Conservation (phyloP, 306 rosid species). For the Corylus heterophylla region DNA sequence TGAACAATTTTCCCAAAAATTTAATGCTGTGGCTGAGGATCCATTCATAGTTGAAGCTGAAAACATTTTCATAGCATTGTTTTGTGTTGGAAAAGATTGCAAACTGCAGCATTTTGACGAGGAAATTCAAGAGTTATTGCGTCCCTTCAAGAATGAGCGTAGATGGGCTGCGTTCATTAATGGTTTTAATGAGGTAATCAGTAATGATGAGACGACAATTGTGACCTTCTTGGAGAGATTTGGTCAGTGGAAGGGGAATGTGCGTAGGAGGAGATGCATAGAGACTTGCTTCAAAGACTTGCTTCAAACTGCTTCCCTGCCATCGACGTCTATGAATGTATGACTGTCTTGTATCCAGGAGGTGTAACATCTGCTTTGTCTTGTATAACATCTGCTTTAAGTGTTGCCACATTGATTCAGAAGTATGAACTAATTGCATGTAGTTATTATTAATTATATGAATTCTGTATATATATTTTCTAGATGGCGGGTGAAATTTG, state of each 20-base stretch:
- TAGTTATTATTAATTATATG: no score
- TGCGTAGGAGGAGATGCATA: neutral
- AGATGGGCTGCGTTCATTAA: conserved; percentile 51
- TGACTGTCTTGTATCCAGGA: no score
- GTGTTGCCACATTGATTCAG: no score
- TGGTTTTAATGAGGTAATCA: conserved; percentile 31
- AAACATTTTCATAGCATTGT: conserved; percentile 31
- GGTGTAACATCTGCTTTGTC: no score
- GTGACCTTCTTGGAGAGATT: conserved; percentile 39
- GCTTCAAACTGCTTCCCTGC: neutral
- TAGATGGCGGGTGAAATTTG: no score
- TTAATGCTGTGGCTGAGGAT: conserved; percentile 26
- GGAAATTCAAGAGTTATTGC: conserved; percentile 42
- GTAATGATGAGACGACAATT: conserved; percentile 37
- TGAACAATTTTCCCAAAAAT: conserved; percentile 36
- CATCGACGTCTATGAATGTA: no score
- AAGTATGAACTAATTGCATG: no score
- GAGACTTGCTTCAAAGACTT: conserved; percentile 30
- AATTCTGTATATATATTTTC: no score
- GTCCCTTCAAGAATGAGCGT: conserved; percentile 49
- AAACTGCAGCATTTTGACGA: neutral
- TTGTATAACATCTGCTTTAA: no score
- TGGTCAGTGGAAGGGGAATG: conserved; percentile 40
- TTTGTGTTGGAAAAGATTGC: conserved; percentile 31
- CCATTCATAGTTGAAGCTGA: conserved; percentile 22